Base-by-base conservation (phyloP, 768 basidiomycete genomes). In the Sarcodon sp. region DNA sequence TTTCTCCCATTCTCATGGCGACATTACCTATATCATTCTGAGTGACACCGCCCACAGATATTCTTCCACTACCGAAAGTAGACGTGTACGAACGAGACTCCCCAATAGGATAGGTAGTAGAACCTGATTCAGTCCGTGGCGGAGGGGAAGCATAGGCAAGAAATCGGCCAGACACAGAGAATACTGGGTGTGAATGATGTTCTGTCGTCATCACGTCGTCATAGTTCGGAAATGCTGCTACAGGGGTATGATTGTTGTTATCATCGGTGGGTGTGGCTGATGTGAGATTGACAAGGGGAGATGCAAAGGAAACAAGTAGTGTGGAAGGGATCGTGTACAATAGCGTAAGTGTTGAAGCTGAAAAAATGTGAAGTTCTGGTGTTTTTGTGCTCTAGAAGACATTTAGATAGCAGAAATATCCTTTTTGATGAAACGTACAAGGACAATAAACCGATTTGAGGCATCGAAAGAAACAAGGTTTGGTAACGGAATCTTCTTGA, bases 141-240 rank as follows among this genome's bases (percentile, higher is more conserved):
- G 65, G 56, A 8, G 61, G 64, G n/a, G 66, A 63, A 7, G 75
- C 70, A 53, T 73, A 84, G 4, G 79, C 82, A 11, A 87, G 66
- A 21, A 87, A 72, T 8, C 83, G 78, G 34, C 69, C 62, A 10
- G 79, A 79, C 15, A 83, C 65, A 3, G 79, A 68, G 57, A 76
- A 84, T 8, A 82, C 62, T 1, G 84, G 21, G 76, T n/a, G 54
- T 62, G 1, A 69, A 69, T 33, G 51, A 49, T 47, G 56, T 53
- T 50, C 31, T 50, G 12, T 50, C 55, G 10, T 39, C 44, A 47
- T 27, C 39, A 41, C 39, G 27, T 41, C 39, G 8, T 27, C 39
- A 27, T 9, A 27, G 39, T 41, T 13, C 7, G 13, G 27, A 41
- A 16, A 54, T 65, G 62, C 53, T 65, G 60, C 66, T 72, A 70